phyloP scores from a whole-genome alignment of 176 grass and related monocot genomes.

The Neostapfia colusana region DNA sequence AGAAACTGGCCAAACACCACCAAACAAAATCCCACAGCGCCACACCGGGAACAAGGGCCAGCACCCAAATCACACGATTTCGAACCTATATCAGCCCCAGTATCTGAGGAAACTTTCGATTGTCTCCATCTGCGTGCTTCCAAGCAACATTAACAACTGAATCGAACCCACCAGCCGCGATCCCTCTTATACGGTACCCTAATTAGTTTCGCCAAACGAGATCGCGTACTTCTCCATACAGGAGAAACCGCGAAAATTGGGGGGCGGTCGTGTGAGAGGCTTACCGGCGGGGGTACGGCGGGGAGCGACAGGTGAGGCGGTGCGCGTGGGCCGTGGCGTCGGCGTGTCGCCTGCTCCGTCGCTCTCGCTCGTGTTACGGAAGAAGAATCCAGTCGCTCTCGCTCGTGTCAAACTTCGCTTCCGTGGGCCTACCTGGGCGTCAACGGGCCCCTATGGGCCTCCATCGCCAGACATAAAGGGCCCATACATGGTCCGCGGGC shows the following conservation, averaged over 20 bases:
- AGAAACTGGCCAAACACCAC: not conserved
- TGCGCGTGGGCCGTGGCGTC: not conserved
- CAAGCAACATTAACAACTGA: not conserved
- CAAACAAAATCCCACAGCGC: not conserved
- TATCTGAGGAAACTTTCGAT: not conserved
- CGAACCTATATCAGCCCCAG: too few relatives aligned
- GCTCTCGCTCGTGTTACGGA: not conserved
- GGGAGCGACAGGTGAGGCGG: not conserved
- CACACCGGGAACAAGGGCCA: not conserved
- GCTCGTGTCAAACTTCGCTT: not conserved
- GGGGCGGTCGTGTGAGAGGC: not conserved
- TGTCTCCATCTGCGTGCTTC: not conserved
- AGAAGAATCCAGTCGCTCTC: not conserved
- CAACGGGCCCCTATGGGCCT: not conserved
- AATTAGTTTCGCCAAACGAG: not conserved
- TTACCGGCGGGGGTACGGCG: constrained; percentile 4
- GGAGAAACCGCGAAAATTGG: not conserved
- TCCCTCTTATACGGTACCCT: not conserved
- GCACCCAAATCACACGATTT: not conserved
- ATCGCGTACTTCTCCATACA: not conserved
- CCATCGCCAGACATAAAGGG: not conserved
- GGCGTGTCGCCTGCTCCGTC: not conserved
- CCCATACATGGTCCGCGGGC: not conserved
- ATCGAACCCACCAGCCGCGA: not conserved
- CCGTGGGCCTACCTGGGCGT: not conserved